phyloP scores from a whole-genome alignment of 192 early-diverging fungal species.

The Backusella australiensis region DNA sequence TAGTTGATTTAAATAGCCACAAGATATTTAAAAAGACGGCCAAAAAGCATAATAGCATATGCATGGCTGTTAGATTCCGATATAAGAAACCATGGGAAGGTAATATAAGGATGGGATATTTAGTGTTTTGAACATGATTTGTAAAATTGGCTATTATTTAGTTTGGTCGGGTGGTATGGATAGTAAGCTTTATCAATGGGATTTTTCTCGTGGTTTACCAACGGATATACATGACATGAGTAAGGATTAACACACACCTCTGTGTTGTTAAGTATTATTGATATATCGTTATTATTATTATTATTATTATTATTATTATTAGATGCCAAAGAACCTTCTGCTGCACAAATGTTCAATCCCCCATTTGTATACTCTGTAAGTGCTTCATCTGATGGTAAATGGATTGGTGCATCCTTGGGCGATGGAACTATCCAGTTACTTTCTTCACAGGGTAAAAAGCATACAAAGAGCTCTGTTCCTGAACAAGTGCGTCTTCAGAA shows the following conservation, averaged over 20 bases:
- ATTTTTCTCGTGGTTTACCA: slow-evolving; percentile 44
- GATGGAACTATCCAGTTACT: slow-evolving; percentile 46
- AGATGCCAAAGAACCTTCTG: slow-evolving; percentile 18
- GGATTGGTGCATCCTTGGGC: slow-evolving; percentile 43
- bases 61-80: slow-evolving; percentile 48
- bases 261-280: not conserved
- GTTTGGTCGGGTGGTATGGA: slow-evolving; percentile 54
- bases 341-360: slow-evolving; percentile 51
- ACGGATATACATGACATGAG: slow-evolving; percentile 40
- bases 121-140: too few species aligned
- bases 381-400: slow-evolving; percentile 36
- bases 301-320: not conserved
- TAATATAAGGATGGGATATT: not conserved
- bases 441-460: slow-evolving; percentile 2
- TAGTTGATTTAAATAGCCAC: slow-evolving; percentile 45
- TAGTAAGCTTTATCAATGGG: slow-evolving; percentile 45
- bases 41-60: slow-evolving; percentile 48
- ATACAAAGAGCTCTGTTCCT: not conserved
- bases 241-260: slow-evolving; percentile 10
- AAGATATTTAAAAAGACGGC: slow-evolving; percentile 39
- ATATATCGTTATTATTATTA: not conserved
- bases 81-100: slow-evolving; percentile 49
- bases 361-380: slow-evolving; percentile 53
- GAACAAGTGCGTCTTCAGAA: slow-evolving; percentile 9
- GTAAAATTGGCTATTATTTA: slow-evolving; percentile 3